Base-by-base conservation (phyloP, 805 yeast species). In the Hanseniaspora lachancei region DNA sequence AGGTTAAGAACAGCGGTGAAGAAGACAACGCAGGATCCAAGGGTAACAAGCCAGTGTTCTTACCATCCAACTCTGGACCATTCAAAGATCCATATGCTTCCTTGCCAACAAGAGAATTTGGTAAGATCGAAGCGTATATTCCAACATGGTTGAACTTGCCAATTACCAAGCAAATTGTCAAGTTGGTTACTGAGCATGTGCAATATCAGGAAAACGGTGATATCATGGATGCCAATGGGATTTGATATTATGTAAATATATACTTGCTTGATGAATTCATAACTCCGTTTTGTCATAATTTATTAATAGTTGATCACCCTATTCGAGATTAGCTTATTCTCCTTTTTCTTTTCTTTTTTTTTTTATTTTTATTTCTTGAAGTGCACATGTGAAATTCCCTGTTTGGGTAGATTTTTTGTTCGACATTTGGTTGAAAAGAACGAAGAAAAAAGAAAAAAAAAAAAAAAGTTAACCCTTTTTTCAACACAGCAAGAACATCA, bases 101-200 rank as follows among this genome's bases (percentile, higher is more conserved):
- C 57, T 82, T 84, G 55, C 81, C 77, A 52, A 77, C 84, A 47
- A 76, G 93, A 66, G 89, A 89, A 56, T 86, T 86, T 77, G 75
- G 85, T 65, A 73, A 86, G 66, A 82, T 84, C 62, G 88, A 86
- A 72, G 89, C 95, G 18, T 93, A 89, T 66, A 91, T 93, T 59
- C 98, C 98, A 41, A 89, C 95, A 1, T 86, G 95, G 86, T 74
- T 93, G 70, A 86, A 84, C 62, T 79, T 89, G 60, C 97, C 97
- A 46, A 82, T 79, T 42, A 82, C 95, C 39, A 84, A 95, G 73
- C 77, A 93, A 69, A 81, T 93, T 49, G 86, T 89, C 41, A 96
- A 89, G 67, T 74, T 93, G 62, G 91, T 85, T 48, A 86, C 95
- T 13, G 83, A 81, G 70, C 84, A 84, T 65, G 95, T 91, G 18